These are phyloP conservation scores for Datisca glomerata DNA, from an alignment of 306 rosid genomes.

Conservation along the genomic window DNA sequence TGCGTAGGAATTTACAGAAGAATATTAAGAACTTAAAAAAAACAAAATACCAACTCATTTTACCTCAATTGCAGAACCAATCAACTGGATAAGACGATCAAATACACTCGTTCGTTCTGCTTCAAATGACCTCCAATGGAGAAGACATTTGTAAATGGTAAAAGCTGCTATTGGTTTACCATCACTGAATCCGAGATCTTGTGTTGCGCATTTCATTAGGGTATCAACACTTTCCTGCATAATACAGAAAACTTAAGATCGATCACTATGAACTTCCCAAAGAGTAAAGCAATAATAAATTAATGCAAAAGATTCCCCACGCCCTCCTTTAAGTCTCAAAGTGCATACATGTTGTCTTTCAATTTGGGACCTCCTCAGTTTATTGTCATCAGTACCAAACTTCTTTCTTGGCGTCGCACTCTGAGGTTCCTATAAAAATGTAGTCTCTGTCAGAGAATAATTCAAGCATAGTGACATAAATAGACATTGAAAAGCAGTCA, in stretches of 20 bases:
- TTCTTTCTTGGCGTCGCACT: conserved; percentile 29
- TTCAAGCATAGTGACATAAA: conserved; percentile 9
- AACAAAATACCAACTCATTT: conserved; percentile 2
- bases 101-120: conserved; percentile 86
- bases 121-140: conserved; percentile 88
- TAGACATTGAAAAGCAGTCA: conserved; percentile 6
- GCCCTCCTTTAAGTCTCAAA: no score
- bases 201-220: conserved; percentile 47
- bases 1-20: no score
- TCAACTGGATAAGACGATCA: conserved; percentile 67
- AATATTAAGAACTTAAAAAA: neutral
- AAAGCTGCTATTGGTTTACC: conserved; percentile 88
- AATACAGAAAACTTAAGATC: conserved; percentile 10
- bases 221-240: conserved; percentile 72
- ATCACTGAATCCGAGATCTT: conserved; percentile 64
- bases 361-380: conserved; percentile 46
- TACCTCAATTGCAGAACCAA: conserved; percentile 90
- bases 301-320: conserved; percentile 5
- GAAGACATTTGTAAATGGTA: conserved; percentile 66
- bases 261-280: conserved; percentile 5
- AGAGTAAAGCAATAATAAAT: conserved; percentile 12
- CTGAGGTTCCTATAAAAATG: conserved; percentile 31
- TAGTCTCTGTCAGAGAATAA: conserved; percentile 3
- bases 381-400: conserved; percentile 44
- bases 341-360: conserved; percentile 86